Evolutionary conservation across 768 basidiomycete genomes (phyloP).

Genomic region (Mycena albidolilacea): DNA sequence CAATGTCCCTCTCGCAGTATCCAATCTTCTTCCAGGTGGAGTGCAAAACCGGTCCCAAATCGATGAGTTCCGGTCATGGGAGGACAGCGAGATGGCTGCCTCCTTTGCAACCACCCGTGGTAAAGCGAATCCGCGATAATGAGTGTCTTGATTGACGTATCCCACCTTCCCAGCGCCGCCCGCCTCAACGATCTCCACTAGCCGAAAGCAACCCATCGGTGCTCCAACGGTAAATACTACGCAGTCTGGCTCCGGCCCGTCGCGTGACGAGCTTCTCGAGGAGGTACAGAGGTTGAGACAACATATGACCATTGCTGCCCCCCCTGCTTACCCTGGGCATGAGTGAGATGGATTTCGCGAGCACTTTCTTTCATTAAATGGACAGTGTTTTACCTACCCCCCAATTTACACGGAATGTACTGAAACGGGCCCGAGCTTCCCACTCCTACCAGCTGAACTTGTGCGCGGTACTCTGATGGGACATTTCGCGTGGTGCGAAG

Average conservation of each 20-base stretch:
- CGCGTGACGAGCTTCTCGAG: constrained; percentile 18
- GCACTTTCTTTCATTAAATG: no score
- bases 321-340: constrained; percentile 19
- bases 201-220: constrained; percentile 8
- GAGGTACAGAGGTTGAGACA: constrained; percentile 18
- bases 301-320: background rate
- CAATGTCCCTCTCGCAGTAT: background rate
- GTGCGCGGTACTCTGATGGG: no score
- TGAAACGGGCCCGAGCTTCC: no score
- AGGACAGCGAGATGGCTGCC: background rate
- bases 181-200: background rate
- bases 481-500: no score
- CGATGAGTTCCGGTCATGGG: constrained; percentile 17
- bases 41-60: background rate
- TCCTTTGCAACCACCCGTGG: background rate
- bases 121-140: background rate
- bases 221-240: background rate
- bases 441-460: no score
- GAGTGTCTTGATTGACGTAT: background rate
- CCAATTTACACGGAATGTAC: no score
- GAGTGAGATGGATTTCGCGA: background rate
- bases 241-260: background rate
- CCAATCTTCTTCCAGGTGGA: constrained; percentile 6
- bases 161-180: background rate
- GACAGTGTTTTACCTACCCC: no score